Percentiles rank a stretch among this genome's conserved stretches.
Conservation (phyloP, 192 early-diverging fungal species). For the Coemansia nantahalensis region DNA sequence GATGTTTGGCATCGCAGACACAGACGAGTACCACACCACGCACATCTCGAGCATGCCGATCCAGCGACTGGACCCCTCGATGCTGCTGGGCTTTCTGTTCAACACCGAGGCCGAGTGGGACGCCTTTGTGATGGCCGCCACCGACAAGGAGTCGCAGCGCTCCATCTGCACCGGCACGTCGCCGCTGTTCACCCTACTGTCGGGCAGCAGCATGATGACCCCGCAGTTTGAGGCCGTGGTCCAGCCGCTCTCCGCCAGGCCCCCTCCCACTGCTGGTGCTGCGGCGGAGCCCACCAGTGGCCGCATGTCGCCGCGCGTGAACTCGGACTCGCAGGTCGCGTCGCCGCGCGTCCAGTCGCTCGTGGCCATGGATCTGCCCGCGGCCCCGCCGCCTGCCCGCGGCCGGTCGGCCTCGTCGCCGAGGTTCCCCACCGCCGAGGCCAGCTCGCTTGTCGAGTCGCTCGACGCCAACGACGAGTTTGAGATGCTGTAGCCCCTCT, state of each 20-base stretch:
- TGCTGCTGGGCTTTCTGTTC: conserved; percentile 55
- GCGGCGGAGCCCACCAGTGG: conserved; percentile 7
- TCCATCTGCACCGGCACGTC: conserved; percentile 52
- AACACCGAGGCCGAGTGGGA: conserved; percentile 51
- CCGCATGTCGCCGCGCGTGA: conserved; percentile 49
- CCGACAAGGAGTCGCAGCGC: conserved; percentile 51
- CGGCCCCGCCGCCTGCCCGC: conserved; percentile 19
- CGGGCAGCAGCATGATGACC: conserved; percentile 53
- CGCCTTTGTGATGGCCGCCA: conserved; percentile 47
- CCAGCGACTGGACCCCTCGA: conserved; percentile 51
- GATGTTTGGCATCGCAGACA: conserved; percentile 33
- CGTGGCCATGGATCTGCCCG: conserved; percentile 5
- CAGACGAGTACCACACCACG: conserved; percentile 50
- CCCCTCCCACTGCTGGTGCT: neutral
- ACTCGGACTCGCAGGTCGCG: conserved; percentile 37
- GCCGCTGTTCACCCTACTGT: conserved; percentile 50
- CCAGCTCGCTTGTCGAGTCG: conserved; percentile 5
- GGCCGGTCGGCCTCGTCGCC: conserved; percentile 50
- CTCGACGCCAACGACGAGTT: conserved; percentile 19
- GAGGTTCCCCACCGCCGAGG: conserved; percentile 27
- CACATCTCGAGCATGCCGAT: conserved; percentile 50
- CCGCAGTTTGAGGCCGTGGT: conserved; percentile 42
- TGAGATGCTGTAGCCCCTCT: conserved; percentile 24
- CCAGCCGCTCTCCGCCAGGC: conserved; percentile 21
- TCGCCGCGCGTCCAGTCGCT: conserved; percentile 25